Base-by-base conservation (phyloP, 78 protist genomes). In the Dictyostelium capitatum region DNA sequence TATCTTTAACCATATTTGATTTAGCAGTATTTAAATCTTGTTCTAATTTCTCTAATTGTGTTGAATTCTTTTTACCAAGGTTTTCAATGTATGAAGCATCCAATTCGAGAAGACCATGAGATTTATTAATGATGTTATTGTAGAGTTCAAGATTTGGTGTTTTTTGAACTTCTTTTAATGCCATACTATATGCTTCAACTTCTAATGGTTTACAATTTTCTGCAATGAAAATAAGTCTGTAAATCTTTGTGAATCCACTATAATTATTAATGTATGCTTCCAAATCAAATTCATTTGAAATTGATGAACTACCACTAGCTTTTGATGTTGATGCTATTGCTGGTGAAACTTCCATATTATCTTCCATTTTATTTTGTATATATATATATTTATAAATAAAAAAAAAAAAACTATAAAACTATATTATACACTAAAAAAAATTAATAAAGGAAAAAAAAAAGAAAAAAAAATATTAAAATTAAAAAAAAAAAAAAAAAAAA, bases 1-100 rank as follows among this genome's bases (percentile, higher is more conserved):
- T 41, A 80, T 95, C 97, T 83, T 95, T 92, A 67, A 96, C 79
- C 57, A 96, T 83, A 77, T 93, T 96, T 43, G 94, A 57, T 70
- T 85, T 84, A 25, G 90, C 79, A 46, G 47, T 20, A 30, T 59
- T 75, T 65, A 97, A 94, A 30, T 97, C 98, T 50, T 28, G 28
- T 59, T 97, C 98, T 5, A 95, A 57, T 57, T 43, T 54, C 12
- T 95, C 97, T 23, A 87, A 15, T 30, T 23, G 79, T 9, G 25
- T 23, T 1, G 53, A 30, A 50, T 83, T 91, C 46, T 82, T 80
- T 41, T 80, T 70, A 19, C 23, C 41, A 32, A 72, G 43, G 19
- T 72, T 53, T 7, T 95, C 97, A 64, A 89, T 90, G 78, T 90
- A 95, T 32, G 53, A 43, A 4, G 65, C 11, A 20, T 95, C 97